Conservation (phyloP, 2,329 filamentous ascomycete species). For the Coniochaeta sp. region DNA sequence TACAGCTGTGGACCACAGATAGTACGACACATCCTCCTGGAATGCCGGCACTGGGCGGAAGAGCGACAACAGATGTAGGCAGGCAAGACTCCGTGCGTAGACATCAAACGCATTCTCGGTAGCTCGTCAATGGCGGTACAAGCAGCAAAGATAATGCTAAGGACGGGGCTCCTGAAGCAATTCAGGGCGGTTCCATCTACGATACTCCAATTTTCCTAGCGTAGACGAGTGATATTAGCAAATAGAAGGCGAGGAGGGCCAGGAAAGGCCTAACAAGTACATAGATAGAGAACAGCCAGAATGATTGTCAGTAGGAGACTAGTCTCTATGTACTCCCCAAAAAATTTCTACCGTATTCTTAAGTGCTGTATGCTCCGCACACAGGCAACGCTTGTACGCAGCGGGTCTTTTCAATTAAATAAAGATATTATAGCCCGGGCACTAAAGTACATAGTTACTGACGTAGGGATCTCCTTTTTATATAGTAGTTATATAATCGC, state of each 20-base stretch:
- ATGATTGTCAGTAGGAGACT: constrained; percentile 4
- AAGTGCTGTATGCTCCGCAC: no score
- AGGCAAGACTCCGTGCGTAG: constrained; percentile 11
- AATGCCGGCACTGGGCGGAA: constrained; percentile 20
- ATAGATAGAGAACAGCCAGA: constrained; percentile 19
- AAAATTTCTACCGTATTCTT: no score
- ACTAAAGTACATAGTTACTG: no score
- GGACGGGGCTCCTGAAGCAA: constrained; percentile 20
- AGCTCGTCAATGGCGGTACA: constrained; percentile 21
- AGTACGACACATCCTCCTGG: constrained; percentile 20
- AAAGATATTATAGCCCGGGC: no score
- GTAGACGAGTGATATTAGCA: constrained; percentile 16
- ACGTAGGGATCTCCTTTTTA: no score
- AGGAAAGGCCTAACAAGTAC: constrained; percentile 15
- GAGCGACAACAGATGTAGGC: constrained; percentile 10
- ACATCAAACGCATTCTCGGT: constrained; percentile 25
- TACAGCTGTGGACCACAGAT: constrained; percentile 18
- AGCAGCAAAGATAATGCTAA: constrained; percentile 25
- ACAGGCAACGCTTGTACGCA: no score
- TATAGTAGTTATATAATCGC: no score
- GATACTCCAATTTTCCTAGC: constrained; percentile 13
- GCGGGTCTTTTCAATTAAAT: no score
- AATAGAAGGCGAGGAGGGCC: constrained; percentile 19
- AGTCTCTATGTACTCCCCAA: no score
- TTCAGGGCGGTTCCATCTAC: constrained; percentile 18